Evolutionary conservation across 1,139 yeast species (phyloP), one percentile per base, ranked within the genome.

Genomic region (Geotrichum histeridarum): DNA sequence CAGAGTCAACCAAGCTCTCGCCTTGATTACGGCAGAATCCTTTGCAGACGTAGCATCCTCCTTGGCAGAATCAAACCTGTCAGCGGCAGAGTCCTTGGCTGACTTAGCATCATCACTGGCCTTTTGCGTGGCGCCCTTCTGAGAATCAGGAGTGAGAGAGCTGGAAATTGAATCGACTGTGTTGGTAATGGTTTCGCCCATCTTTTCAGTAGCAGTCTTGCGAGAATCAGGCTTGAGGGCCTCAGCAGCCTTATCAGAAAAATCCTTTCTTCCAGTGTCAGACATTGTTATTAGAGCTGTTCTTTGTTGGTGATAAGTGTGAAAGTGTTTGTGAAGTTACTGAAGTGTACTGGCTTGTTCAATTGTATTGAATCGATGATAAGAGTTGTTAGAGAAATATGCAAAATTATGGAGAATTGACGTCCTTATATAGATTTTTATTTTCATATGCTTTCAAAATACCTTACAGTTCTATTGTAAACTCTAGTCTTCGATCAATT

Each of bases 171-270:
- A 76, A 77, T 89, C 96, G 62, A 75, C 77, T 41, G 75, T 68
- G 68, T 80, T 84, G 57, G 95, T 84, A 60, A 80, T 82, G 41
- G 71, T 59, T 74, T 89, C 96, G 77, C 85, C 84, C 61, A 83
- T 84, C 73, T 84, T 75, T 65, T 87, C 85, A 43, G 74, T 70
- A 64, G 76, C 73, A 47, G 83, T 63, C 77, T 89, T 89, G 69
- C 86, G 77, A 55, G 81, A 73, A 61, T 88, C 84, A 67, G 96
- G 96, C 65, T 81, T 86, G 55, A 86, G 60, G 50, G 79, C 67
- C 77, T 87, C 95, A 57, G 76, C 54, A 60, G 80, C 73, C 74
- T 88, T 87, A 70, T 83, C 86, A 63, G 83, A 65, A 67, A 89
- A 77, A 68, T 77, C 74, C 73, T 87, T 87, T 84, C 95, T 86